These are phyloP conservation scores for Hypoxylon rubiginosum DNA, from an alignment of 2,329 filamentous ascomycete species.

Conservation along the genomic window DNA sequence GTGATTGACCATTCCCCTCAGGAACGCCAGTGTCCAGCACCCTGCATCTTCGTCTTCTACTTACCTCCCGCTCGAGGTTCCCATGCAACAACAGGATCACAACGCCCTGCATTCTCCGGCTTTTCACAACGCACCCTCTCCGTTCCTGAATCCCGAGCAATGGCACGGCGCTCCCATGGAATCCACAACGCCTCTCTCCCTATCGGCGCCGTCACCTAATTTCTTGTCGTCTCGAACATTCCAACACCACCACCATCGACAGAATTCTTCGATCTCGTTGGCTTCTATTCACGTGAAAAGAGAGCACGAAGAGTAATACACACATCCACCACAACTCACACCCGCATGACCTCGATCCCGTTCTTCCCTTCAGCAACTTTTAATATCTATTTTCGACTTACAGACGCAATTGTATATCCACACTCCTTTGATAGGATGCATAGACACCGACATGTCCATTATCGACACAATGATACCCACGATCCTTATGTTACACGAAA, in stretches of 20 bases:
- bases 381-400: constrained; percentile 46
- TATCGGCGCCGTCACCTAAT: constrained; percentile 52
- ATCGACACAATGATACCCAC: constrained; percentile 56
- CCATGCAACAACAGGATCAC: constrained; percentile 47
- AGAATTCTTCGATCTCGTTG: constrained; percentile 53
- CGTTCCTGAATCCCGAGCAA: constrained; percentile 60
- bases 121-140: constrained; percentile 58
- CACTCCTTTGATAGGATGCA: constrained; percentile 55
- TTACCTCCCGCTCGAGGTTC: constrained; percentile 61
- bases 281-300: constrained; percentile 52
- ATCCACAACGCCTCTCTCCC: constrained; percentile 54
- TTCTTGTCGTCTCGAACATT: constrained; percentile 54
- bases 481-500: constrained; percentile 50
- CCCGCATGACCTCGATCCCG: constrained; percentile 31
- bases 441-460: constrained; percentile 50
- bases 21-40: constrained; percentile 57
- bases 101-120: constrained; percentile 54
- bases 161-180: constrained; percentile 57
- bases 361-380: constrained; percentile 39
- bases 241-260: constrained; percentile 55
- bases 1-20: constrained; percentile 69
- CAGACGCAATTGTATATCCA: constrained; percentile 55
- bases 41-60: constrained; percentile 59
- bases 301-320: constrained; percentile 52
- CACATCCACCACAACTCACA: constrained; percentile 6